Conservation (phyloP, 2,329 filamentous ascomycete genomes). For the Dothideomycetidae sp. region DNA sequence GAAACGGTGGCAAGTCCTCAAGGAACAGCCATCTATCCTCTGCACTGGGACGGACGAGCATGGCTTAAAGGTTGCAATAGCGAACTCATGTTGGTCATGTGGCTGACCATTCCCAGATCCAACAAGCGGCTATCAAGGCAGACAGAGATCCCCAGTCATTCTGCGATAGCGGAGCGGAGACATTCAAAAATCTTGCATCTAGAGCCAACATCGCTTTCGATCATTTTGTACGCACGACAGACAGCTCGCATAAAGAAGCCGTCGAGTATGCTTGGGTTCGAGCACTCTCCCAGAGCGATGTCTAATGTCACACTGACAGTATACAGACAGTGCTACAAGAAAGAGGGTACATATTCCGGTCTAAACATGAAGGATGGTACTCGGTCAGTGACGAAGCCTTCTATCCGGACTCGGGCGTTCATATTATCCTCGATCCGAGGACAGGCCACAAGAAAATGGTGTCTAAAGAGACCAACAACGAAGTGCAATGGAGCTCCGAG, state of each 20-base stretch:
- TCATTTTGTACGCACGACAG: conserved; percentile 85
- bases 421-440: conserved; percentile 58
- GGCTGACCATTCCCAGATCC: conserved; percentile 39
- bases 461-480: conserved; percentile 74
- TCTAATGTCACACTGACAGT: conserved; percentile 11
- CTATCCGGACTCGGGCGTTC: conserved; percentile 64
- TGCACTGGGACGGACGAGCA: conserved; percentile 94
- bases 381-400: conserved; percentile 94
- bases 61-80: conserved; percentile 65
- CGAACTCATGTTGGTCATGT: not conserved
- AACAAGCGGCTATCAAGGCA: conserved; percentile 63
- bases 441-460: conserved; percentile 75
- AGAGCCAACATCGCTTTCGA: conserved; percentile 60
- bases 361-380: conserved; percentile 89
- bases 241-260: conserved; percentile 63
- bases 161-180: conserved; percentile 69
- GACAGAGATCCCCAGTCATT: conserved; percentile 65
- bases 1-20: conserved; percentile 78
- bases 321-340: conserved; percentile 56
- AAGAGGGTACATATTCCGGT: conserved; percentile 65
- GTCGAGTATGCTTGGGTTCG: conserved; percentile 77
- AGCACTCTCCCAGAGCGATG: not conserved
- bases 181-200: conserved; percentile 61
- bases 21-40: conserved; percentile 56
- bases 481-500: conserved; percentile 90